Conservation (phyloP, 345 rosid genomes). For the Syzygium jambos region DNA sequence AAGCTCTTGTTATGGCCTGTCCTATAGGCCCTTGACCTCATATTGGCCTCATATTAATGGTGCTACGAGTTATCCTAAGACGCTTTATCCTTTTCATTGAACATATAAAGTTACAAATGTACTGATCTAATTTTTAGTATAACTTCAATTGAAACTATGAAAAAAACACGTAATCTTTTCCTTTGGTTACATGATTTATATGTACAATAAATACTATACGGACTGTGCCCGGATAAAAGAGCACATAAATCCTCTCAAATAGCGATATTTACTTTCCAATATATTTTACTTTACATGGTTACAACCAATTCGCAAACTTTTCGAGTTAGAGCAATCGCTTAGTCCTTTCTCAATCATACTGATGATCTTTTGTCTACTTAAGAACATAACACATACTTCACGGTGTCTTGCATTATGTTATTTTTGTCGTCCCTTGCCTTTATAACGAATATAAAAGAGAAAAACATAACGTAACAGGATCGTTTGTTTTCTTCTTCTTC, state of each 20-base stretch:
- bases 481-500: neutral
- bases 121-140: too few species aligned
- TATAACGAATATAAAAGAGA: neutral
- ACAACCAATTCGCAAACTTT: neutral
- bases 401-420: neutral
- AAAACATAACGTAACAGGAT: neutral
- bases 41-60: too few species aligned
- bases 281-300: neutral
- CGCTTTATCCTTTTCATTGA: too few species aligned
- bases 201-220: too few species aligned
- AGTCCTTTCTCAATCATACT: neutral
- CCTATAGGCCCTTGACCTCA: too few species aligned
- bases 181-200: neutral
- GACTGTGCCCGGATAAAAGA: too few species aligned
- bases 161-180: neutral
- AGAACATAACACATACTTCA: neutral
- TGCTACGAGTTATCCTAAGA: too few species aligned
- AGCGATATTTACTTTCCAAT: neutral
- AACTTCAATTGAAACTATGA: neutral
- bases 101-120: too few species aligned
- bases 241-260: too few species aligned
- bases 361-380: neutral
- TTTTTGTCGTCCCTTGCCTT: neutral
- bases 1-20: too few species aligned
- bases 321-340: neutral